Evolutionary conservation across 805 yeast species (phyloP), one percentile per base, ranked within the genome.

Genomic region (Hanseniaspora valbyensis): DNA sequence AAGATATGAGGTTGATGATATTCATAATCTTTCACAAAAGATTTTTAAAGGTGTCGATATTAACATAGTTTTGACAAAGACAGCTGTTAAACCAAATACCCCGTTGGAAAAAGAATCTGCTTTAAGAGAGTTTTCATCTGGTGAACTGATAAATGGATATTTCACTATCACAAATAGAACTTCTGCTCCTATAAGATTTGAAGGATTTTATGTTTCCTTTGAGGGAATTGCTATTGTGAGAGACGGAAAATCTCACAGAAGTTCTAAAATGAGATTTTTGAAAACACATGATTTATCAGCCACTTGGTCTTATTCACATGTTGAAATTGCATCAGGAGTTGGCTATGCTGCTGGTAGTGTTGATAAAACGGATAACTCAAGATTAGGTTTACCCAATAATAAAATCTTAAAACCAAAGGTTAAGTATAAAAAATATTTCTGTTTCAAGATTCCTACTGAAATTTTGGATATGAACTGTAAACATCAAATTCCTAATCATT

Each of bases 121-220:
- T 1, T 54, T 70, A 19, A 62, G 64, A 42, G 80, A 75, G 56
- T 79, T 70, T 56, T 72, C 70, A 32, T 76, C 77, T 24, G 81
- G 81, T 16, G 83, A 78, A 55, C 64, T 65, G 19, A 62, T 79
- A 7, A 68, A 72, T 53, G 85, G 85, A 1, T 72, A 68, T 51
- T 63, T 74, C 9, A 54, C 61, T 0, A 64, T 77, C n/a, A 64
- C 67, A 46, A 78, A 77, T 56, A 63, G 57, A 9, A 61, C 75
- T 1, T 50, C 58, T 1, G 55, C 61, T 19, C 64, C 69, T 0
- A 67, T 78, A 13, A 72, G 73, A 6, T 79, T 78, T 57, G 81
- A 78, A 53, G 76, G 76, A 76, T 71, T 77, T 54, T 69, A 75
- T 50, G 73, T 78, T 5, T 66, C 78, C 1, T 66, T 79, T 39